These are phyloP conservation scores for Suillus occidentalis DNA, from an alignment of 768 basidiomycete species.

Conservation along the genomic window DNA sequence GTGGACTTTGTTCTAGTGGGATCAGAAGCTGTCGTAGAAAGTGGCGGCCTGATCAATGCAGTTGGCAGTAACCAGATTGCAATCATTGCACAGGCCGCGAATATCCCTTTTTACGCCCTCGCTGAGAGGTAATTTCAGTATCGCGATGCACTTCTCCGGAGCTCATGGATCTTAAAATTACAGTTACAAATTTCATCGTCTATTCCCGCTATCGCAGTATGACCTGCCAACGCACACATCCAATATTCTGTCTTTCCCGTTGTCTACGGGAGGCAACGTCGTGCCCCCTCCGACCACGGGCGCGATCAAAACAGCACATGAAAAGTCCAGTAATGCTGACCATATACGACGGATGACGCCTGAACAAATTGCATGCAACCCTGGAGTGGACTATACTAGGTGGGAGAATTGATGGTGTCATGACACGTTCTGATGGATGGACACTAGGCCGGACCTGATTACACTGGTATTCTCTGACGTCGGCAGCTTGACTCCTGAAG, in stretches of 20 bases:
- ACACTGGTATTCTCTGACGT: slow-evolving; percentile 94
- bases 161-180: slow-evolving; percentile 23
- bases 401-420: slow-evolving; percentile 27
- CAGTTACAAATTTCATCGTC: slow-evolving; percentile 96
- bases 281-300: slow-evolving; percentile 8
- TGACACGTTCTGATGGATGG: slow-evolving; percentile 23
- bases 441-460: slow-evolving; percentile 81
- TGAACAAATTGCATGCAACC: slow-evolving; percentile 80
- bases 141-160: slow-evolving; percentile 22
- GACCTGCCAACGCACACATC: slow-evolving; percentile 84
- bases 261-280: slow-evolving; percentile 24
- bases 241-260: slow-evolving; percentile 69
- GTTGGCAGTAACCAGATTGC: slow-evolving; percentile 97
- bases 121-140: slow-evolving; percentile 71
- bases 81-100: slow-evolving; percentile 89
- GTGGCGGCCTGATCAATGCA: slow-evolving; percentile 88
- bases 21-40: slow-evolving; percentile 97
- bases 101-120: slow-evolving; percentile 95
- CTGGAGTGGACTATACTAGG: slow-evolving; percentile 94
- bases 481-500: slow-evolving; percentile 89
- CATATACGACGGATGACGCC: slow-evolving; percentile 55
- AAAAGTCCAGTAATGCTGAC: slow-evolving; percentile 9
- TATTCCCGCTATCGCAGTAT: slow-evolving; percentile 91
- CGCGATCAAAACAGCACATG: slow-evolving; percentile 6
- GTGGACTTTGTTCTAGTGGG: slow-evolving; percentile 96